Conservation (phyloP, 2,329 filamentous ascomycete species). For the Metarhizium robertsii region DNA sequence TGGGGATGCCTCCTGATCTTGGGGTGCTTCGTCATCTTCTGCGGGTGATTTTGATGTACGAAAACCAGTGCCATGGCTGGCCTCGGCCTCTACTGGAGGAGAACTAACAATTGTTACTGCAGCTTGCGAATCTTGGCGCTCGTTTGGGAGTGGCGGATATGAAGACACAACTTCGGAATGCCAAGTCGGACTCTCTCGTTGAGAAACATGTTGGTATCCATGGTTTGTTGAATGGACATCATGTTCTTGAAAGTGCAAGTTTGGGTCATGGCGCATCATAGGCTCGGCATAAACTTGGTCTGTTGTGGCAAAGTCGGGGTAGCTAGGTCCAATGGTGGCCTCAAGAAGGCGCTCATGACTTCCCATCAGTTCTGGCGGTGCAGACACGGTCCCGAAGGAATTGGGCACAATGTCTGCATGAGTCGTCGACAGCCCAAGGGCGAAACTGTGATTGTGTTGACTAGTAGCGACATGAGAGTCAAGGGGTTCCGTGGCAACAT, state of each 20-base stretch:
- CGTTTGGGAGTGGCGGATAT: background rate
- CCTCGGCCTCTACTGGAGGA: background rate
- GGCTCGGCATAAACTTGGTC: background rate
- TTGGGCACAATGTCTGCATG: background rate
- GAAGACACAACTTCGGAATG: background rate
- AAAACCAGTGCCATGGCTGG: background rate
- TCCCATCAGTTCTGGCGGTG: background rate
- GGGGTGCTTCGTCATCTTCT: background rate
- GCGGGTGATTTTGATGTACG: background rate
- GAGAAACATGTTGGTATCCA: background rate
- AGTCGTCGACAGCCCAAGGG: background rate
- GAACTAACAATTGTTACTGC: conserved; percentile 2
- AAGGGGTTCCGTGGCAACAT: background rate
- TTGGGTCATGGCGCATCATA: conserved; percentile 8
- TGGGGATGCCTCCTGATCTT: background rate
- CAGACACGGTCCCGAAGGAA: background rate
- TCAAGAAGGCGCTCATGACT: background rate
- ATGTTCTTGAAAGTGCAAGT: conserved; percentile 5
- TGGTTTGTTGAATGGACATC: background rate
- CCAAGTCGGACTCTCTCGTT: background rate
- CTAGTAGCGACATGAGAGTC: background rate
- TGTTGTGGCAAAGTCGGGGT: background rate
- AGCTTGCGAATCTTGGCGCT: background rate
- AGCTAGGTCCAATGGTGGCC: background rate
- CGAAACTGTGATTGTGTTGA: background rate